Evolutionary conservation across 2,329 filamentous ascomycete genomes (phyloP), one percentile per base, ranked within the genome.

Genomic region (Aspergillus pseudotamarii): DNA sequence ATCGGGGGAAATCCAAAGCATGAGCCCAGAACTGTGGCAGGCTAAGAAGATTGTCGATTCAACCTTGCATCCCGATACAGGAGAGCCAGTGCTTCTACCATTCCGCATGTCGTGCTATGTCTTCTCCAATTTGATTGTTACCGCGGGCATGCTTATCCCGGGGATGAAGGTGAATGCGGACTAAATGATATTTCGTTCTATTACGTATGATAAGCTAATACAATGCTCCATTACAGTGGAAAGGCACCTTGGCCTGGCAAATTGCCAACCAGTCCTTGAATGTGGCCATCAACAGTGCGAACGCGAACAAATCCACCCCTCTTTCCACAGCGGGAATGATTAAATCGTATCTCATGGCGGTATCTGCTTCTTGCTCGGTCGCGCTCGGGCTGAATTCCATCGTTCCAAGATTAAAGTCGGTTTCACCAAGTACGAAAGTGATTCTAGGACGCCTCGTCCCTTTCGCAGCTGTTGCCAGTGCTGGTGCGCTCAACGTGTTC

Each of bases 41-140:
- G 51, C 51, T 16, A 55, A 38, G 32, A 55, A 55, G 21, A 38
- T 55, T 26, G 32, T 55, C n/a, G 51, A 38, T 38, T 55, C 51
- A 36, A 55, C 32, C 11, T 2, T 38, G n/a, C 51, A 55, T 23
- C 51, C 51, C 11, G 51, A 55, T 55, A 55, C 51, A 36, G 50
- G 50, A 10, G 32, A 54, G 30, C 50, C 50, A 2, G 50, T 54
- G 9, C 50, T 55, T 34, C 51, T 38, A 19, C 51, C 32, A 9
- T 55, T 55, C 51, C 51, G n/a, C n/a, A 38, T 55, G 51, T 55
- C 51, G 11, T 36, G 51, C n/a, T 55, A 55, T 38, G 51, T 55
- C 51, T 55, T 55, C 51, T 38, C 51, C 6, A 55, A 55, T 38
- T 12, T 38, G 32, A 38, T 38, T 26, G 51, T 55, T 23, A 55